These are phyloP conservation scores for Betula pendula DNA, from an alignment of 306 rosid species.

Conservation along the genomic window DNA sequence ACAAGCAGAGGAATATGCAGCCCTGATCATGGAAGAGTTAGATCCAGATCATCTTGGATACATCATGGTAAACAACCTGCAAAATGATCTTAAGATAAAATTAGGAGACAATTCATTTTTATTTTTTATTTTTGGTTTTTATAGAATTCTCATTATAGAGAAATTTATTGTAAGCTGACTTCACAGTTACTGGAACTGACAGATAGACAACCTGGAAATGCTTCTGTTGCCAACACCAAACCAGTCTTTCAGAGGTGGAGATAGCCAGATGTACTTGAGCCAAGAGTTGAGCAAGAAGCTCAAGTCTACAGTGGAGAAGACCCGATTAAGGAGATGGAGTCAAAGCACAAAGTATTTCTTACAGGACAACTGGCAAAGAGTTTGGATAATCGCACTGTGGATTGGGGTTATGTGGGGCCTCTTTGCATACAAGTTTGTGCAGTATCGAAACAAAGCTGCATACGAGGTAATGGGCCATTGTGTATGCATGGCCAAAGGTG, in stretches of 20 bases:
- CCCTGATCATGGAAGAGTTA: constrained; percentile 73
- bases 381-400: constrained; percentile 58
- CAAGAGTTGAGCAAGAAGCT: constrained; percentile 57
- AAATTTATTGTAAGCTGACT: constrained; percentile 14
- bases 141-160: constrained; percentile 21
- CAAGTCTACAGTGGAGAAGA: constrained; percentile 38
- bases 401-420: constrained; percentile 44
- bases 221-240: constrained; percentile 55
- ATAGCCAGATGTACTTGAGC: constrained; percentile 47
- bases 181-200: constrained; percentile 23
- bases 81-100: not conserved
- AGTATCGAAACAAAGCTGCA: constrained; percentile 43
- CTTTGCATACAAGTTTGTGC: constrained; percentile 46
- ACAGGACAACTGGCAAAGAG: constrained; percentile 62
- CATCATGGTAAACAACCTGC: constrained; percentile 51
- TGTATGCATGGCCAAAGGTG: constrained; percentile 76
- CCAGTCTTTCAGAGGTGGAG: constrained; percentile 40
- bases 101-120: not conserved
- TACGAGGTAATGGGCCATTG: constrained; percentile 58
- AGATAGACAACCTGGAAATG: constrained; percentile 54
- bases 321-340: constrained; percentile 38
- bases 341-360: constrained; percentile 43
- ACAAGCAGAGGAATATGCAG: constrained; percentile 72
- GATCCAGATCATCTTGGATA: constrained; percentile 62
- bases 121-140: not conserved